Conservation (phyloP, 805 yeast species). For the Scheffersomyces lignosus region DNA sequence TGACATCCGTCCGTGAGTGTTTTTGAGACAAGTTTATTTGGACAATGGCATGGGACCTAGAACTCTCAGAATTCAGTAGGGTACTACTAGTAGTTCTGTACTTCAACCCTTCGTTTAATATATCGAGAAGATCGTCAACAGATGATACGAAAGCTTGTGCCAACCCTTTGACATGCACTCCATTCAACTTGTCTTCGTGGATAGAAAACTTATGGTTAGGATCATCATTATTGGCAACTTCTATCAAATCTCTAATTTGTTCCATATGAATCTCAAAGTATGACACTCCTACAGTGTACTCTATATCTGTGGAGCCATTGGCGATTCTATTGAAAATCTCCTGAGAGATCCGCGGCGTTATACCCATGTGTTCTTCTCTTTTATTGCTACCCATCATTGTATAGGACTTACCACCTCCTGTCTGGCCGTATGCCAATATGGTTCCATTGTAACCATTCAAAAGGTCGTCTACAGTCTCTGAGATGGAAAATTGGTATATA, state of each 20-base stretch:
- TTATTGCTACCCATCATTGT: slow-evolving; percentile 65
- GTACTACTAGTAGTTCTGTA: slow-evolving; percentile 61
- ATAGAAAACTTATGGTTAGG: slow-evolving; percentile 42
- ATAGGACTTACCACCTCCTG: slow-evolving; percentile 74
- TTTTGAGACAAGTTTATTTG: slow-evolving; percentile 68
- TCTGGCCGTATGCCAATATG: slow-evolving; percentile 76
- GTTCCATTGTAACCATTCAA: slow-evolving; percentile 78
- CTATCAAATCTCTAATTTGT: slow-evolving; percentile 66
- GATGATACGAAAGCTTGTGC: slow-evolving; percentile 60
- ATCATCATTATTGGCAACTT: slow-evolving; percentile 15
- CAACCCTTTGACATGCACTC: slow-evolving; percentile 72
- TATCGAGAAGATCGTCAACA: slow-evolving; percentile 55
- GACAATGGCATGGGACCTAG: slow-evolving; percentile 80
- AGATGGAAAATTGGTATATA: slow-evolving; percentile 58
- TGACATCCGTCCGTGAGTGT: slow-evolving; percentile 51
- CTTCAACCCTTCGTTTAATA: slow-evolving; percentile 59
- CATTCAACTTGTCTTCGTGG: slow-evolving; percentile 62
- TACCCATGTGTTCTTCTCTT: slow-evolving; percentile 47
- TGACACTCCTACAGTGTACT: slow-evolving; percentile 66
- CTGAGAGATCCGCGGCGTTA: slow-evolving; percentile 71
- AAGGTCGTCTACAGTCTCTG: slow-evolving; percentile 66
- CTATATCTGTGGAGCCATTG: slow-evolving; percentile 47
- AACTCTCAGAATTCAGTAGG: slow-evolving; percentile 68
- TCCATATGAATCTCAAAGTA: slow-evolving; percentile 85
- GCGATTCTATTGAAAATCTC: slow-evolving; percentile 59